A percentile compares a stretch with the other conserved stretches of the same genome.
Conservation (phyloP, 208 protist genomes). For the Herpetomonas samuelpessoai region DNA sequence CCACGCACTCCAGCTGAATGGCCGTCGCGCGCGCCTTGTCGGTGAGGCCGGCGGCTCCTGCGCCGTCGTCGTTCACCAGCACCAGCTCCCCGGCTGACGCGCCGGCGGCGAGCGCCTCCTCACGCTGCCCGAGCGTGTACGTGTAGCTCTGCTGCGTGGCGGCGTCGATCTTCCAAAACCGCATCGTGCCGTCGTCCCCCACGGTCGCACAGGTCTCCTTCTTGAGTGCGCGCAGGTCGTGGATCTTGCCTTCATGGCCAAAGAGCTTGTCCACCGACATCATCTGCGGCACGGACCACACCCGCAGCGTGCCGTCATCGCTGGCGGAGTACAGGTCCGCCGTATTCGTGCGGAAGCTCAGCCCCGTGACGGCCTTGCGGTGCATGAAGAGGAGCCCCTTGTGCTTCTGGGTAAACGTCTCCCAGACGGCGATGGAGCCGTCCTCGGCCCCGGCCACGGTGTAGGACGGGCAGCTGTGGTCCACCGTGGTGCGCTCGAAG, state of each 20-base stretch:
- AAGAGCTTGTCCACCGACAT: conserved; percentile 84
- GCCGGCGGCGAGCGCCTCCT: conserved; percentile 16
- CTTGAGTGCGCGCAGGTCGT: conserved; percentile 53
- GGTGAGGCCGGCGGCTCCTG: not conserved
- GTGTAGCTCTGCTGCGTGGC: conserved; percentile 78
- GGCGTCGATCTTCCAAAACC: conserved; percentile 87
- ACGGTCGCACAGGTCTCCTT: conserved; percentile 77
- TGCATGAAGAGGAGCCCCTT: conserved; percentile 86
- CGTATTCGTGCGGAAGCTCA: conserved; percentile 69
- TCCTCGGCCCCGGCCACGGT: conserved; percentile 72
- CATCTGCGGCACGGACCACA: conserved; percentile 88
- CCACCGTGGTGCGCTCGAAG: conserved; percentile 81
- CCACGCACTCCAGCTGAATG: conserved; percentile 66
- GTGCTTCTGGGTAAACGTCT: conserved; percentile 53
- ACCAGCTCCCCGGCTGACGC: not conserved
- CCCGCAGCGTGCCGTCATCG: conserved; percentile 78
- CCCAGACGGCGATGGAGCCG: conserved; percentile 82
- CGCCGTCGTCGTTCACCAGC: conserved; percentile 1
- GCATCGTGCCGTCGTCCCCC: conserved; percentile 85
- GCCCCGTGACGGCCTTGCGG: conserved; percentile 77
- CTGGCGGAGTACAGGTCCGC: conserved; percentile 70
- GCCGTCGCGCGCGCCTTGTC: conserved; percentile 11
- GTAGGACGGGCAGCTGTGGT: conserved; percentile 77
- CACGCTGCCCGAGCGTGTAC: conserved; percentile 21
- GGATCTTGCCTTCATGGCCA: conserved; percentile 72